Evolutionary conservation across 257 asterid genomes (phyloP), one percentile per base, ranked within the genome.

Genomic region (Nicotiana paniculata): DNA sequence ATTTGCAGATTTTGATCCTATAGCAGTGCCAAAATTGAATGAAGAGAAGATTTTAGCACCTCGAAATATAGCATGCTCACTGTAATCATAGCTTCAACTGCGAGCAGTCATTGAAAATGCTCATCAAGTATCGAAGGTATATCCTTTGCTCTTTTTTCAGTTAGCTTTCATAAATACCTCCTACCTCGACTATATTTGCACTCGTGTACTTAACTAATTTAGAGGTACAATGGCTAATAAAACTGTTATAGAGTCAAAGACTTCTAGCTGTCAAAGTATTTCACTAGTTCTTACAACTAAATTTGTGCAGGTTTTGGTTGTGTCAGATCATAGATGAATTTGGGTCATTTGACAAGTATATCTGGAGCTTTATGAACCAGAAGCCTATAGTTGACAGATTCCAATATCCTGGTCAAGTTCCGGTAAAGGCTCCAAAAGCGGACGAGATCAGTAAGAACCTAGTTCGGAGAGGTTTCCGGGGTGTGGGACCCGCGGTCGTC

Each of bases 391-490:
- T 89, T 74, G 77, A 93, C 33, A 89, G 90, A 81, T 96, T 91
- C 77, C 95, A 97, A 51, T 96, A 96, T 84, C 93, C 92, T 37
- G 88, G 98, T 5, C 98, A 92, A 86, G 97, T 96, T 78, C 98
- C 98, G 55, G 95, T 90, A 32, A 91, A 90, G 87, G 91, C 97
- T 66, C 91, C 98, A 17, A 96, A 96, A 86, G 97, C 99, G 9
- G 99, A 94, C 62, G 82, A 92, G 72, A 93, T 96, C 62, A 96
- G 98, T 94, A 94, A 94, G 84, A 97, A 94, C 86, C 92, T 96
- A 1, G 90, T 94, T 21, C 86, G 93, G 81, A 92, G 99, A 89
- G 99, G 98, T 54, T 93, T 96, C 11, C 95, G 97, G 53, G 97
- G 99, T 58, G 97, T 94, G 8, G 99, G 97, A 10, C 97, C 97